Evolutionary conservation across 23 red algal genomes (phyloP), one percentile per base, ranked within the genome.

Genomic region (Cyanidiococcus yangmingshanensis): DNA sequence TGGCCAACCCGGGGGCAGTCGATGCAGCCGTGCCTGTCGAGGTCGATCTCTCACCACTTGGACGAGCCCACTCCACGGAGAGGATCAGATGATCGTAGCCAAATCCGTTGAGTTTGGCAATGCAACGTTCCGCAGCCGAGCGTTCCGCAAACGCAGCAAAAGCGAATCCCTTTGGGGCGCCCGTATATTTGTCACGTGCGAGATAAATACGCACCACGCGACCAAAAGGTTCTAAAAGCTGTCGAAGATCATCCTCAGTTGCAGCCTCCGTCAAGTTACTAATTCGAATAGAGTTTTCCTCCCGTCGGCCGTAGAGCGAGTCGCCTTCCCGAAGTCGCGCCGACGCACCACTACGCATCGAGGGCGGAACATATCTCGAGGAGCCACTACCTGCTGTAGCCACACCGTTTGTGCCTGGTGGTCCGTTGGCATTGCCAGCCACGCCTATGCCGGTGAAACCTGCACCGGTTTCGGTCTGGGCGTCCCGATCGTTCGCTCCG

Each of bases 21-120:
- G 50, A 57, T 57, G 50, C 16, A 15, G 50, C 16, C 50, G 50
- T 15, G n/a, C n/a, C n/a, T n/a, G n/a, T n/a, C n/a, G 50, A 15
- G 50, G 50, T n/a, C 15, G 50, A 15, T 15, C 63, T 12, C 3
- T 71, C 63, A 35, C 63, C 32, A 29, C 63, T 90, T 33, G 92
- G 92, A 40, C 89, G 84, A 21, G 88, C 87, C 94, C 94, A 98
- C 58, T 98, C 94, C 58, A 91, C 89, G 3, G 76, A 83, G 27
- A 98, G 77, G 82, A 98, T 98, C 33, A 98, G 75, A 59, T 98
- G 94, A 67, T 91, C 94, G 59, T 98, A 98, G 29, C 88, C 88
- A 74, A 77, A 90, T 33, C 94, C 94, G 58, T 98, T 79, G 39
- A 98, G 82, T 83, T 83, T 98, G 57, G 85, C 84, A 57, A 98